Percentiles rank a stretch among this genome's conserved stretches.
phyloP scores from a whole-genome alignment of 345 rosid genomes.

The Citrus australasica region DNA sequence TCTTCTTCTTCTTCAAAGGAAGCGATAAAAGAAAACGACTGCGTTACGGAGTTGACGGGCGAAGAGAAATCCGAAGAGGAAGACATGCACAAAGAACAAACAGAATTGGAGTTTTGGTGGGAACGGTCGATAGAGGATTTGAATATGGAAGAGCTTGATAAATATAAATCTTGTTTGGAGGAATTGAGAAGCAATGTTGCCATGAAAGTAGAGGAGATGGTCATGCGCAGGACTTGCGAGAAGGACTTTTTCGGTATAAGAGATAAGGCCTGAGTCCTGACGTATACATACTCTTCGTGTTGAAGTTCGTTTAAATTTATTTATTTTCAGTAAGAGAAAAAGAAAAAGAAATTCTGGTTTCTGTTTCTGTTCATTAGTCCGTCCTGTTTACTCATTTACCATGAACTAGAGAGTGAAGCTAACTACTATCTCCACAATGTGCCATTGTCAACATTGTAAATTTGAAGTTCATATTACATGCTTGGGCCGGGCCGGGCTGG shows the following conservation, averaged over 20 bases:
- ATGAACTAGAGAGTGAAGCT: too few species aligned
- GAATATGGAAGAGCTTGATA: background rate
- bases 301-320: background rate
- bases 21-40: background rate
- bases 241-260: background rate
- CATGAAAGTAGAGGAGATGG: background rate
- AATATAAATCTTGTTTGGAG: background rate
- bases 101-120: background rate
- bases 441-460: too few species aligned
- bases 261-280: too few species aligned
- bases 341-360: too few species aligned
- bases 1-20: too few species aligned
- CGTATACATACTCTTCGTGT: too few species aligned
- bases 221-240: background rate
- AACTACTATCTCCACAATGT: too few species aligned
- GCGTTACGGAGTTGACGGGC: background rate
- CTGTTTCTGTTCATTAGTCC: too few species aligned
- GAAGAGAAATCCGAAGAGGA: background rate
- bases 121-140: conserved; percentile 9
- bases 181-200: background rate
- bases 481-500: too few species aligned
- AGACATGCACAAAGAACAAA: background rate
- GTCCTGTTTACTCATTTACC: too few species aligned
- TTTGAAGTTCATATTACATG: too few species aligned
- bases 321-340: too few species aligned